Evolutionary conservation across 2,329 filamentous ascomycete species (phyloP).

Genomic region (Anisogramma anomala): DNA sequence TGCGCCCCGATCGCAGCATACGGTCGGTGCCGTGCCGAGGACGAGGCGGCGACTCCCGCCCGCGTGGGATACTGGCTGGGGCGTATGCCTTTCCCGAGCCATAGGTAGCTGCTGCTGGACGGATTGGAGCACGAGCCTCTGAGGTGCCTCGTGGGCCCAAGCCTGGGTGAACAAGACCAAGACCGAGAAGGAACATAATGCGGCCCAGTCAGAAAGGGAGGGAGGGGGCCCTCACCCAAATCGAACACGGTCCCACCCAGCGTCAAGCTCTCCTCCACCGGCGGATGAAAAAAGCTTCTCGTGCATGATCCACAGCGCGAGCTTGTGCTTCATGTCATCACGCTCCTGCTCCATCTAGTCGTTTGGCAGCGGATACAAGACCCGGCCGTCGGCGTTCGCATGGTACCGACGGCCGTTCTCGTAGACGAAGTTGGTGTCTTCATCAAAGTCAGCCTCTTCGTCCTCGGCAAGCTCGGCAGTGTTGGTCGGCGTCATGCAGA

Average conservation of each 20-base stretch:
- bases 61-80: too few species aligned
- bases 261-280: slow-evolving; percentile 28
- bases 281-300: slow-evolving; percentile 33
- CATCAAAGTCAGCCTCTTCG: slow-evolving; percentile 16
- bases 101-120: background rate
- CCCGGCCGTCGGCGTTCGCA: slow-evolving; percentile 23
- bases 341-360: slow-evolving; percentile 30
- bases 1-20: too few species aligned
- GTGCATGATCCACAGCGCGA: slow-evolving; percentile 25
- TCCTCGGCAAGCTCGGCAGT: slow-evolving; percentile 3
- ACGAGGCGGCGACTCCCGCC: too few species aligned
- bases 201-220: too few species aligned
- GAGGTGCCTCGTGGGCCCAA: too few species aligned
- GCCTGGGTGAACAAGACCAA: too few species aligned
- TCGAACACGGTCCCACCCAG: slow-evolving; percentile 34
- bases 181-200: too few species aligned
- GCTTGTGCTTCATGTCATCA: slow-evolving; percentile 30
- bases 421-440: slow-evolving; percentile 22
- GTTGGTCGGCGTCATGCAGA: slow-evolving; percentile 9
- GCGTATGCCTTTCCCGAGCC: too few species aligned
- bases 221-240: slow-evolving; percentile 34
- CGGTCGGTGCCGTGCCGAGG: too few species aligned
- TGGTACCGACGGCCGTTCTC: slow-evolving; percentile 27
- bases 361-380: slow-evolving; percentile 26
- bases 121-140: too few species aligned